phyloP scores from a whole-genome alignment of 164 flowering plant species.

The Akebia trifoliata region DNA sequence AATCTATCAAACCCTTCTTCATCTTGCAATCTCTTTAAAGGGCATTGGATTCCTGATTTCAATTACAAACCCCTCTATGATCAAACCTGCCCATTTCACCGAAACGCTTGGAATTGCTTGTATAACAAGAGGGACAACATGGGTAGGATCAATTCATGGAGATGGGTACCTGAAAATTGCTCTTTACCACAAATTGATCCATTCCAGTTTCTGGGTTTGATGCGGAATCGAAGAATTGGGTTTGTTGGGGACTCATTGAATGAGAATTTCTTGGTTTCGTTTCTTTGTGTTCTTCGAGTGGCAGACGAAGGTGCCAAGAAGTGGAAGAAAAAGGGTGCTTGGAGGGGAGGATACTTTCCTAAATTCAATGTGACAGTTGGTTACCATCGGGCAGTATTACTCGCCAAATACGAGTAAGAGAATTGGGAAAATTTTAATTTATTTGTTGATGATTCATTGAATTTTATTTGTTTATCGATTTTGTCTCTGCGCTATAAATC shows the following conservation, averaged over 20 bases:
- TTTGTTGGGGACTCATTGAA: conserved; percentile 92
- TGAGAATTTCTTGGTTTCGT: conserved; percentile 78
- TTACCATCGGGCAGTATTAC: conserved; percentile 91
- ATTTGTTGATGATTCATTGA: not conserved
- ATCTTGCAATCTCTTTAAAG: conserved; percentile 61
- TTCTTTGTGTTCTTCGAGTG: conserved; percentile 58
- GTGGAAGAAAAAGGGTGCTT: conserved; percentile 95
- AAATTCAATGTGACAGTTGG: conserved; percentile 84
- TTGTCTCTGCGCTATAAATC: too few relatives aligned
- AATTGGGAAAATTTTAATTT: not conserved
- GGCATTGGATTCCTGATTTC: conserved; percentile 57
- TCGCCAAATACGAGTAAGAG: conserved; percentile 78
- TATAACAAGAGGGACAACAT: conserved; percentile 70
- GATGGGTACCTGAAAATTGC: conserved; percentile 72
- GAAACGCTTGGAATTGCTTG: conserved; percentile 90
- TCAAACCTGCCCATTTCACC: conserved; percentile 74
- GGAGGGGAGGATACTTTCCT: conserved; percentile 95
- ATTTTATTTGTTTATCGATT: conserved; percentile 1
- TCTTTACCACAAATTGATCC: conserved; percentile 52
- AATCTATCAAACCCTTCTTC: conserved; percentile 6
- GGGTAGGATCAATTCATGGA: conserved; percentile 77
- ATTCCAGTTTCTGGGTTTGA: conserved; percentile 41
- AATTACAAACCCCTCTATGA: conserved; percentile 47
- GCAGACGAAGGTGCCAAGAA: conserved; percentile 71
- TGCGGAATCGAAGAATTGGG: conserved; percentile 74